Evolutionary conservation across 495 filamentous ascomycete genomes (phyloP), one percentile per base, ranked within the genome.

Genomic region (Penicillium turbatum): DNA sequence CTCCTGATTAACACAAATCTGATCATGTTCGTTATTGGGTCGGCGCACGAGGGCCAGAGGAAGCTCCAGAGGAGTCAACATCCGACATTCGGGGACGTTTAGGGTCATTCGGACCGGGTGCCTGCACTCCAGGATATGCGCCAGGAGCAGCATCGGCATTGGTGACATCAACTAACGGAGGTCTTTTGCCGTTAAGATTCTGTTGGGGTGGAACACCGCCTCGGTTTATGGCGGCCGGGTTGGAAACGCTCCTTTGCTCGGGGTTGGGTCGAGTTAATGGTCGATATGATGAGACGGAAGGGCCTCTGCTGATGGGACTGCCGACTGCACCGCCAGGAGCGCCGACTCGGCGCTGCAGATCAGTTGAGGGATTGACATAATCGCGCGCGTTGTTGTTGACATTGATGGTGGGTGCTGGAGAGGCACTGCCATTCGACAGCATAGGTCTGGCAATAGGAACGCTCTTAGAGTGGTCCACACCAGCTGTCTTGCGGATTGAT

Each of bases 401-500:
- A 1, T 29, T 44, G 26, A 70, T 51, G 11, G 41, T 53, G 9
- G 52, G 41, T 21, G 55, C 57, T 39, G 61, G 38, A 13, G 38
- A 40, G 5, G 36, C 35, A 16, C 29, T 36, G 68, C 59, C 48
- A 44, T 62, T 44, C 10, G 63, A 38, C 9, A 73, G 42, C 68
- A 62, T 75, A n/a, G 69, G 69, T 51, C 61, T 80, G 3, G 72
- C 74, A 0, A 95, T 73, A 0, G 88, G 86, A 32, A 83, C 81
- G 26, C 82, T 87, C 48, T 82, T 86, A 24, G 73, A 83, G 59
- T 93, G 88, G 57, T 96, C 90, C 41, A 97, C 79, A n/a, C 91
- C 91, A 0, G 87, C 85, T 3, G 92, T 96, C 62, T 92, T 90
- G 29, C 88, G 85, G 53, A 96, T 92, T 0, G 89, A 90, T 0